These are phyloP conservation scores for Pyracantha coccinea DNA, from an alignment of 331 rosid genomes.

Conservation along the genomic window DNA sequence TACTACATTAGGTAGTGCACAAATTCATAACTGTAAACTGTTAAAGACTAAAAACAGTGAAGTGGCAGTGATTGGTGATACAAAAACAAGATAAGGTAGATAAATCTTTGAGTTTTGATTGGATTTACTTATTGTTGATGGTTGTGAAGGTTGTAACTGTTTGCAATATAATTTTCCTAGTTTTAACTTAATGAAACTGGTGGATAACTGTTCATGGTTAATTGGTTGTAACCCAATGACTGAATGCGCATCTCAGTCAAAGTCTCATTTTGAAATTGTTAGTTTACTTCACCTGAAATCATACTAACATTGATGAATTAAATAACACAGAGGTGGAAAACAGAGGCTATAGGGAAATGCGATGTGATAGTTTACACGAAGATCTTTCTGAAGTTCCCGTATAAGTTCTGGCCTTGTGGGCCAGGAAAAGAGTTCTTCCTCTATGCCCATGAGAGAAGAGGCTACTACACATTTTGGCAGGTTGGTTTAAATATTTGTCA, in stretches of 20 bases:
- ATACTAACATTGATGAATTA: constrained; percentile 15
- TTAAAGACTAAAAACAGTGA: background rate
- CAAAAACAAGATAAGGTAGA: background rate
- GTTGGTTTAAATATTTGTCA: constrained; percentile 28
- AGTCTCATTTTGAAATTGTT: background rate
- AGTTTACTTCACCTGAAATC: background rate
- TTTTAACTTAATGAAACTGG: background rate
- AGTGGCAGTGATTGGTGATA: background rate
- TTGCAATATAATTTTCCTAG: background rate
- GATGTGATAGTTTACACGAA: constrained; percentile 90
- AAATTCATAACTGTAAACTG: background rate
- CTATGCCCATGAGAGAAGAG: constrained; percentile 91
- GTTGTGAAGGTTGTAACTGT: background rate
- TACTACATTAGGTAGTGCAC: background rate
- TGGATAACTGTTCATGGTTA: background rate
- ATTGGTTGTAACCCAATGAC: background rate
- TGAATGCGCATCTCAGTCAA: background rate
- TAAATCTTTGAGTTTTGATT: background rate
- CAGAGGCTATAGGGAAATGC: constrained; percentile 75
- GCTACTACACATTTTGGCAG: constrained; percentile 99
- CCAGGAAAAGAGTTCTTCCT: constrained; percentile 92
- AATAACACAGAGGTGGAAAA: constrained; percentile 80
- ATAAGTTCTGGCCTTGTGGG: constrained; percentile 86
- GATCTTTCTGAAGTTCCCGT: constrained; percentile 88
- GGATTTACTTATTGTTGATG: background rate